Percentiles rank a stretch among this genome's conserved stretches.
Conservation (phyloP, 2,329 filamentous ascomycete species). For the Epichloe gansuensis region DNA sequence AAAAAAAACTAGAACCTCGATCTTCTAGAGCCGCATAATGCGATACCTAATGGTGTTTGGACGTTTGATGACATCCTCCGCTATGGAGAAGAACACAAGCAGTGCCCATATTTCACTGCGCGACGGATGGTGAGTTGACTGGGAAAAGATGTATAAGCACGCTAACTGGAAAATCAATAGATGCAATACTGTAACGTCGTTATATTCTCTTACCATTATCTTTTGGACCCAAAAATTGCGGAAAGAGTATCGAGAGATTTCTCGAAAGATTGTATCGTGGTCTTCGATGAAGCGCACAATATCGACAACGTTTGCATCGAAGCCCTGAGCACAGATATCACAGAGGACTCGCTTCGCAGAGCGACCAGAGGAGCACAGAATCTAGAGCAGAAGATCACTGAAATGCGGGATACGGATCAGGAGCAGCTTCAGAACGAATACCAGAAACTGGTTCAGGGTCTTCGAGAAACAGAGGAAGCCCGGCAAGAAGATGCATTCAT, state of each 20-base stretch:
- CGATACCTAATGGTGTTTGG: conserved; percentile 91
- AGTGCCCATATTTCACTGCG: conserved; percentile 95
- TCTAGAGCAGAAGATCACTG: conserved; percentile 76
- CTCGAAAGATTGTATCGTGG: conserved; percentile 95
- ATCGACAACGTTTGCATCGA: conserved; percentile 99
- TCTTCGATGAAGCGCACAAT: conserved; percentile 98
- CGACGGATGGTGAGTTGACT: conserved; percentile 65
- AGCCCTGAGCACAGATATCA: conserved; percentile 90
- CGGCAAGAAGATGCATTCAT: conserved; percentile 93
- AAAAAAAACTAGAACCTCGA: conserved; percentile 60
- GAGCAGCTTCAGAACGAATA: conserved; percentile 94
- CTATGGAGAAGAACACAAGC: conserved; percentile 91
- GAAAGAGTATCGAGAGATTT: conserved; percentile 90
- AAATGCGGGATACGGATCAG: conserved; percentile 93
- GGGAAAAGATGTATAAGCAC: conserved; percentile 3
- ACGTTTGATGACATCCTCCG: conserved; percentile 79
- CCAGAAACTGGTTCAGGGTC: conserved; percentile 82
- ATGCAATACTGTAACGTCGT: conserved; percentile 99
- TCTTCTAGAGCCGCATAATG: conserved; percentile 83
- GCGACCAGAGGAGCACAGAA: conserved; percentile 85
- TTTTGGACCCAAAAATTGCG: conserved; percentile 95
- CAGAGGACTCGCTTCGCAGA: conserved; percentile 84
- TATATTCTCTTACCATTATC: conserved; percentile 98
- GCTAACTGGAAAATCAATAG: conserved; percentile 26
- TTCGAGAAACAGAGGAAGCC: conserved; percentile 78